These are phyloP conservation scores for Aspergillus biplanus DNA, from an alignment of 495 filamentous ascomycete genomes.

Conservation along the genomic window DNA sequence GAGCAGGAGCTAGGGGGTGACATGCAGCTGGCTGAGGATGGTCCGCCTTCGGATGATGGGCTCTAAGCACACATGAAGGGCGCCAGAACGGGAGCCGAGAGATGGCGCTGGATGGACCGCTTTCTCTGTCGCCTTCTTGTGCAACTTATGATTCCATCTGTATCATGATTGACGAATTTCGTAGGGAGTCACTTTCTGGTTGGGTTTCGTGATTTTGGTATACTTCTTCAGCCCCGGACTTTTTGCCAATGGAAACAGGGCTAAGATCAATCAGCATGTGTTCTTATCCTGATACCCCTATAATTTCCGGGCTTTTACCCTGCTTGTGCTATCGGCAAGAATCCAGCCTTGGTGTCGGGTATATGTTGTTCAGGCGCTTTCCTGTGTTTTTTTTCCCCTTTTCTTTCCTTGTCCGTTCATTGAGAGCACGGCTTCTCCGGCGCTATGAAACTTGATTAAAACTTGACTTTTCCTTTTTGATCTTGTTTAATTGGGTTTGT, in stretches of 20 bases:
- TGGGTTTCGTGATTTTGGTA: background rate
- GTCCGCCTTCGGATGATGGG: slow-evolving; percentile 28
- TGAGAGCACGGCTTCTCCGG: background rate
- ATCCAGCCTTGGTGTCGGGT: background rate
- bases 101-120: background rate
- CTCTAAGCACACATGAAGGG: slow-evolving; percentile 25
- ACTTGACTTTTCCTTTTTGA: slow-evolving; percentile 4
- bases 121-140: background rate
- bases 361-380: background rate
- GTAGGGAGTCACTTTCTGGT: slow-evolving; percentile 7
- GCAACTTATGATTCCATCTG: slow-evolving; percentile 1
- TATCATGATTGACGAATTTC: slow-evolving; percentile 23
- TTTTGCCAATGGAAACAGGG: background rate
- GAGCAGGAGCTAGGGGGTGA: slow-evolving; percentile 75
- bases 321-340: background rate
- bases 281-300: background rate
- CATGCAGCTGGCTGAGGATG: slow-evolving; percentile 30
- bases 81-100: background rate
- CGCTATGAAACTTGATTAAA: background rate
- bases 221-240: background rate
- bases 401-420: background rate
- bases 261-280: background rate
- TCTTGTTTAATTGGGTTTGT: slow-evolving; percentile 8
- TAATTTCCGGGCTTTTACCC: background rate
- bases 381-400: background rate